These are phyloP conservation scores for Rhynchospora tenuis DNA, from an alignment of 176 grass and related monocot species.

Conservation along the genomic window DNA sequence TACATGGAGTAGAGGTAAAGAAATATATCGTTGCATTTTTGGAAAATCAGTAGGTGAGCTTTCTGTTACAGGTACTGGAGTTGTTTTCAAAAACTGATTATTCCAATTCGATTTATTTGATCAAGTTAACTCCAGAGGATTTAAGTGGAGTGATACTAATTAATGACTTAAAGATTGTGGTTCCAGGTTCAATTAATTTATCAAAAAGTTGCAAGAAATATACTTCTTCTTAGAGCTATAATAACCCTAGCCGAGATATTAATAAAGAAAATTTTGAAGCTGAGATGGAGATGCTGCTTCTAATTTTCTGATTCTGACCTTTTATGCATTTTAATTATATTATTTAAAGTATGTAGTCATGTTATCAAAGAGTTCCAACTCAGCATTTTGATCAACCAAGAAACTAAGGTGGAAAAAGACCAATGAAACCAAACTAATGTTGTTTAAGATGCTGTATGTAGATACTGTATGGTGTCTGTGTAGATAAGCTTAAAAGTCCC, in stretches of 20 bases:
- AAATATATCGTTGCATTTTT: no score
- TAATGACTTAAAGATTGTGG: slow-evolving; percentile 44
- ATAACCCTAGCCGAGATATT: slow-evolving; percentile 3
- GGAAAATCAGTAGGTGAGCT: no score
- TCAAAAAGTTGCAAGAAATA: slow-evolving; percentile 36
- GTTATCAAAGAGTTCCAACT: background rate
- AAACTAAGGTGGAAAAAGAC: background rate
- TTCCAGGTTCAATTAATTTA: slow-evolving; percentile 57
- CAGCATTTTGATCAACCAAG: background rate
- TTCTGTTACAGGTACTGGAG: no score
- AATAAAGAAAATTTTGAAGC: slow-evolving; percentile 22
- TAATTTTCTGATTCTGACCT: background rate
- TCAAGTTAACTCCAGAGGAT: background rate
- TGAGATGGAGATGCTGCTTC: slow-evolving; percentile 3
- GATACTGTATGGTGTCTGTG: background rate
- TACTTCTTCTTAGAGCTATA: slow-evolving; percentile 31
- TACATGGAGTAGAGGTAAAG: no score
- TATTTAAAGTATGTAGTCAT: background rate
- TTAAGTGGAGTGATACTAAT: slow-evolving; percentile 50
- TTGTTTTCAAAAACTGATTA: no score
- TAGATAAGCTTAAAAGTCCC: no score
- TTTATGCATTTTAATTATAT: background rate
- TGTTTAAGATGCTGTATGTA: background rate
- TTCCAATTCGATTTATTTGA: no score
- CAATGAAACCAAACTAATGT: background rate